phyloP scores from a whole-genome alignment of 345 rosid species.

The Sonneratia alba region DNA sequence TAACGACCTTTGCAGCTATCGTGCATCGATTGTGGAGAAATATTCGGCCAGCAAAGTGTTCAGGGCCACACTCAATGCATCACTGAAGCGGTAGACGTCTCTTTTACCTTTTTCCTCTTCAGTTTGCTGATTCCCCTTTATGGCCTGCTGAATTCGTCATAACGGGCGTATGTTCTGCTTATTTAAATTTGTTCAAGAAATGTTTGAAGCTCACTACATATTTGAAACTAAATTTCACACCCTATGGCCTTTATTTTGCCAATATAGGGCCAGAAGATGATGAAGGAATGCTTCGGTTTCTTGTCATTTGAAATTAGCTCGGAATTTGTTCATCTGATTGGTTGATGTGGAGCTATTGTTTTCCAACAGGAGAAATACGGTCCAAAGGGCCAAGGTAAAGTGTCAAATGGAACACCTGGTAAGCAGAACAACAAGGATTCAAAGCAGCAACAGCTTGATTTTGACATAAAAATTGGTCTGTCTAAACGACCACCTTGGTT shows the following conservation, averaged over 20 bases:
- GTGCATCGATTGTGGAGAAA: slow-evolving; percentile 86
- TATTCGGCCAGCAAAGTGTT: slow-evolving; percentile 61
- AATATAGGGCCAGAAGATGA: neutral
- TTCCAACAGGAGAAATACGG: slow-evolving; percentile 79
- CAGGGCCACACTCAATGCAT: slow-evolving; percentile 88
- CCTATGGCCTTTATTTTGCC: neutral
- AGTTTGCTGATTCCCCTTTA: neutral
- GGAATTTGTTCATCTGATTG: neutral
- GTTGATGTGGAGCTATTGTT: neutral
- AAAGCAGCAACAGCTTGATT: slow-evolving; percentile 55
- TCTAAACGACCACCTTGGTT: slow-evolving; percentile 85
- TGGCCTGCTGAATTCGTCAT: neutral
- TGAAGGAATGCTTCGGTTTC: neutral
- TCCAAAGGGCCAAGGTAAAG: slow-evolving; percentile 62
- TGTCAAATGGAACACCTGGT: slow-evolving; percentile 42
- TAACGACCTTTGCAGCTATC: slow-evolving; percentile 42
- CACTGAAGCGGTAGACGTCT: slow-evolving; percentile 61
- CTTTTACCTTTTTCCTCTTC: neutral
- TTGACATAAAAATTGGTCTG: slow-evolving; percentile 65
- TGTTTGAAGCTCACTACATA: neutral
- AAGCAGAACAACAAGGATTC: slow-evolving; percentile 45
- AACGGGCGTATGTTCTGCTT: neutral
- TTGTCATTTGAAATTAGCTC: too few relatives aligned
- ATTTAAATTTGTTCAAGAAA: neutral
- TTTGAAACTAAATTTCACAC: neutral